A percentile compares a stretch with the other conserved stretches of the same genome.
phyloP scores from a whole-genome alignment of 768 basidiomycete genomes.

The Royoungia palumana region DNA sequence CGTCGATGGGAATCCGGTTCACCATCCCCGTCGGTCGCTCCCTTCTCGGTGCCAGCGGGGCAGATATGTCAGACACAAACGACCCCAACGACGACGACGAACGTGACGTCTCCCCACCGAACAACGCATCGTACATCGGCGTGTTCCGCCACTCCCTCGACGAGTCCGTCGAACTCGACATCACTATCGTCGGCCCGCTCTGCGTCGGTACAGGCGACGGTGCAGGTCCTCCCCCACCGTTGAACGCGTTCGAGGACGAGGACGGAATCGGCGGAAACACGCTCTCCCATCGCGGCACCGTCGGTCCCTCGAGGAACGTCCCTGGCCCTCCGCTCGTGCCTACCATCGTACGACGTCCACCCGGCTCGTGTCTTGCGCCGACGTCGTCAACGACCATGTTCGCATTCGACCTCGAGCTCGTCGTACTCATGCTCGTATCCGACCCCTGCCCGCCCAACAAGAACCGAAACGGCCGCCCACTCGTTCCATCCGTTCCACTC shows the following conservation, averaged over 20 bases:
- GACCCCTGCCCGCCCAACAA: conserved; percentile 16
- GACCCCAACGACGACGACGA: conserved; percentile 16
- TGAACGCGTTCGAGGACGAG: conserved; percentile 7
- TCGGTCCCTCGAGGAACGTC: conserved; percentile 8
- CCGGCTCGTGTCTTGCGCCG: not conserved
- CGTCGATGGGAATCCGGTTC: conserved; percentile 20
- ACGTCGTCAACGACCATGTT: conserved; percentile 14
- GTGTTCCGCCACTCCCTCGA: conserved; percentile 15
- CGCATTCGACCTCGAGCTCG: conserved; percentile 10
- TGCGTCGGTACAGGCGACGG: not conserved
- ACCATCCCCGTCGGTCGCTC: conserved; percentile 4
- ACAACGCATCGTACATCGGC: conserved; percentile 8
- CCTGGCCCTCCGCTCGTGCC: not conserved
- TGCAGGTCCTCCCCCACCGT: not conserved
- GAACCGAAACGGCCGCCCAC: conserved; percentile 14
- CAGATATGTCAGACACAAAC: conserved; percentile 3
- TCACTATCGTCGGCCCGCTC: not conserved
- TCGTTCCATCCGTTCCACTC: conserved; percentile 8
- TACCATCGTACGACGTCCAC: conserved; percentile 6
- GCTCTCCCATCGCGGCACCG: conserved; percentile 10
- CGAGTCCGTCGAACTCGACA: conserved; percentile 9
- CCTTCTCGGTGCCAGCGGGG: not conserved
- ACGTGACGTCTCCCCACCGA: conserved; percentile 11
- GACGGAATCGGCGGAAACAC: conserved; percentile 9
- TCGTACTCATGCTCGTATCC: conserved; percentile 10